Evolutionary conservation across 192 early-diverging fungal species (phyloP).

Genomic region (Pecoramyces ruminantium): DNA sequence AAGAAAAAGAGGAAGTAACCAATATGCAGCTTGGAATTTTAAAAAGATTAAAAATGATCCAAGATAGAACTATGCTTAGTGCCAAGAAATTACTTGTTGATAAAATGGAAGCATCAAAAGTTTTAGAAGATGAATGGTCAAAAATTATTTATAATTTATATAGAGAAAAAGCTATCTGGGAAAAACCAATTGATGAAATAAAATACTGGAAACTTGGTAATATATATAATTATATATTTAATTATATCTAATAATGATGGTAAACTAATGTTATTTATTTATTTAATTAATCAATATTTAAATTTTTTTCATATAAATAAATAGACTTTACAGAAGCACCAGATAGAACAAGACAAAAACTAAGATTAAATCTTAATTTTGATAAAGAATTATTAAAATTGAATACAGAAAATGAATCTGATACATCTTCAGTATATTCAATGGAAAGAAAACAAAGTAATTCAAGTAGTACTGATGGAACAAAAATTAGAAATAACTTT

Average conservation of each 20-base stretch:
- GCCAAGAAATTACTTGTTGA: not conserved
- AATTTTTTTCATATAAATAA: not conserved
- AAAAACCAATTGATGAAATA: not conserved
- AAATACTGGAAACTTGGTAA: not conserved
- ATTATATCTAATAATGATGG: no score
- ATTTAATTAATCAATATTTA: no score
- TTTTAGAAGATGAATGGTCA: not conserved
- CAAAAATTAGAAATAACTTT: slow-evolving; percentile 1
- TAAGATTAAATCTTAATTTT: slow-evolving; percentile 15
- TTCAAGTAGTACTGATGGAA: not conserved
- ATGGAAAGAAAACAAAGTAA: not conserved
- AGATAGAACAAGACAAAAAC: slow-evolving; percentile 30
- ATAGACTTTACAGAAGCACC: slow-evolving; percentile 19
- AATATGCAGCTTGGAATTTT: not conserved
- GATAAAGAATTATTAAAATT: slow-evolving; percentile 1
- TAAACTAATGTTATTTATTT: no score
- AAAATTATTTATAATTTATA: not conserved
- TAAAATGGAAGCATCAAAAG: not conserved
- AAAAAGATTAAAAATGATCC: not conserved
- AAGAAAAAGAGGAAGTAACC: not conserved
- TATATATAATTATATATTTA: no score
- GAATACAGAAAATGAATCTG: slow-evolving; percentile 5
- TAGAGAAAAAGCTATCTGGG: not conserved
- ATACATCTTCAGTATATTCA: not conserved
- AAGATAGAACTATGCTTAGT: not conserved